Conservation (phyloP, 129 eudicot species). For the Scalesia atractyloides region DNA sequence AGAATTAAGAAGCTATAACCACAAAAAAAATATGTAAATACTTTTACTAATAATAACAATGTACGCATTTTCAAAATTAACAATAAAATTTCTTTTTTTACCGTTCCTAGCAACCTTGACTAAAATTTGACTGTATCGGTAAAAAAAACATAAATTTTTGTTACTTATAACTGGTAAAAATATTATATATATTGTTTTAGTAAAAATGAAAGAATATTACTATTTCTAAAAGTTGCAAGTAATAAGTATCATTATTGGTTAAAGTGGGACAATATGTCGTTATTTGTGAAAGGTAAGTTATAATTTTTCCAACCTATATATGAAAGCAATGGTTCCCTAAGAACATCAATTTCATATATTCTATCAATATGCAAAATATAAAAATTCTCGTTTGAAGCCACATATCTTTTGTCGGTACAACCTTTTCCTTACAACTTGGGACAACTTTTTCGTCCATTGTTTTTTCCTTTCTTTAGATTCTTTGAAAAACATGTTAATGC, state of each 20-base stretch:
- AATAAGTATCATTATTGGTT: background rate
- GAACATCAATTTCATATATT: conserved; percentile 37
- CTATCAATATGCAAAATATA: conserved; percentile 18
- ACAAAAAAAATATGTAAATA: no score
- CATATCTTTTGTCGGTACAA: conserved; percentile 37
- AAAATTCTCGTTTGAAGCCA: conserved; percentile 39
- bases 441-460: conserved; percentile 25
- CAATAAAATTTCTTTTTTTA: no score
- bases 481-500: conserved; percentile 18
- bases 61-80: no score
- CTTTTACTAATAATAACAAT: no score
- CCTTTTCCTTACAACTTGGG: conserved; percentile 24
- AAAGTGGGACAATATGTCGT: background rate
- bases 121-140: no score
- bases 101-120: no score
- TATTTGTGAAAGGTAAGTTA: background rate
- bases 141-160: no score
- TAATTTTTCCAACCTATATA: background rate
- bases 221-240: no score
- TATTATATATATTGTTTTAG: no score
- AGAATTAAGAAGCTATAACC: no score
- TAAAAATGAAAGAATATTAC: no score
- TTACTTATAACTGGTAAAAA: no score
- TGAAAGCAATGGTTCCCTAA: conserved; percentile 27
- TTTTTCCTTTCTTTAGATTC: conserved; percentile 24